These are phyloP conservation scores for Candida ulmi DNA, from an alignment of 805 yeast genomes.

Conservation along the genomic window DNA sequence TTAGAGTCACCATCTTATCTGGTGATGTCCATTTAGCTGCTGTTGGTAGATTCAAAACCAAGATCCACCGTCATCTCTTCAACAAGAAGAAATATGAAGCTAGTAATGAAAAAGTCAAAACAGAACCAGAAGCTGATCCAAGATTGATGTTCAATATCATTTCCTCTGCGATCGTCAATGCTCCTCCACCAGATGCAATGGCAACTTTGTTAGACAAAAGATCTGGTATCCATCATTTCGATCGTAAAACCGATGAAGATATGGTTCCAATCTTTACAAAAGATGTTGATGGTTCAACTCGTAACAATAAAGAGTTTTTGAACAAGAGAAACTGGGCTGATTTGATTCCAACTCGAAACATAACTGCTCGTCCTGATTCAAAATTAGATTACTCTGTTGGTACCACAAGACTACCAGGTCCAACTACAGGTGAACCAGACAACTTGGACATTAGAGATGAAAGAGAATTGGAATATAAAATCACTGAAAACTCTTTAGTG, in stretches of 20 bases:
- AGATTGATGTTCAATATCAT: conserved; percentile 77
- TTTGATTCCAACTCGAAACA: conserved; percentile 46
- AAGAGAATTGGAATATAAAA: conserved; percentile 44
- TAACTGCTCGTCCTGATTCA: conserved; percentile 9
- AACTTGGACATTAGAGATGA: conserved; percentile 20
- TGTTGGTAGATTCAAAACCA: conserved; percentile 68
- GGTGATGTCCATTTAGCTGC: conserved; percentile 95
- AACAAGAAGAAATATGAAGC: conserved; percentile 29
- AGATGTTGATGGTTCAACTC: conserved; percentile 48
- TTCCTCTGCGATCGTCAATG: conserved; percentile 85
- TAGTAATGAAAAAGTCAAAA: conserved; percentile 33
- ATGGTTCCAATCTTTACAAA: conserved; percentile 63
- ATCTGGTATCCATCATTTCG: conserved; percentile 60
- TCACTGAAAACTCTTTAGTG: conserved; percentile 51
- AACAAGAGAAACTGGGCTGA: conserved; percentile 73
- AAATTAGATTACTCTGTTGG: conserved; percentile 25
- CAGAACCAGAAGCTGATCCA: conserved; percentile 62
- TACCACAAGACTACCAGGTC: conserved; percentile 36
- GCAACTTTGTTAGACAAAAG: conserved; percentile 67
- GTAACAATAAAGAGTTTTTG: conserved; percentile 48
- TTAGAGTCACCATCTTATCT: conserved; percentile 76
- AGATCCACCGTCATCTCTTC: conserved; percentile 38
- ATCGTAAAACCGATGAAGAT: conserved; percentile 66
- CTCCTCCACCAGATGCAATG: conserved; percentile 90
- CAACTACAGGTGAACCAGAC: conserved; percentile 19